These are phyloP conservation scores for Didymella exigua DNA, from an alignment of 2,329 filamentous ascomycete species.

Conservation along the genomic window DNA sequence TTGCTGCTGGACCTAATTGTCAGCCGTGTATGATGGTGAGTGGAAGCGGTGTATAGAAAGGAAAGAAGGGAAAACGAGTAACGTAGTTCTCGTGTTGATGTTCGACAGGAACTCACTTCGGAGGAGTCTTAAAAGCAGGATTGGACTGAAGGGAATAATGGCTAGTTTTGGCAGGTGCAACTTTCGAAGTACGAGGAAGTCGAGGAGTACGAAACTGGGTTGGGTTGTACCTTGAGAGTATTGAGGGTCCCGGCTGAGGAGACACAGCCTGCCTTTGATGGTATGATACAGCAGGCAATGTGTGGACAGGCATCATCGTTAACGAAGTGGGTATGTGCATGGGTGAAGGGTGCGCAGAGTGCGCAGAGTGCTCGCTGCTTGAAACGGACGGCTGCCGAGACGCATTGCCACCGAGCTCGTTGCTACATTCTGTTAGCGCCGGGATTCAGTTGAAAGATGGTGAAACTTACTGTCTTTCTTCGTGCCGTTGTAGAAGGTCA, in stretches of 20 bases:
- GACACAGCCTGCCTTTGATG: conserved; percentile 29
- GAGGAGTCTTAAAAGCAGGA: conserved; percentile 33
- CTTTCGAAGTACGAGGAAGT: conserved; percentile 39
- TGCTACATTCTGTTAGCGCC: conserved; percentile 31
- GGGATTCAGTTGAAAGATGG: not conserved
- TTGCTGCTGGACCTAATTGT: conserved; percentile 18
- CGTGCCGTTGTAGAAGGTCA: conserved; percentile 54
- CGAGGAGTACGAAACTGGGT: conserved; percentile 48
- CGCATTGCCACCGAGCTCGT: conserved; percentile 33
- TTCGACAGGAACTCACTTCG: conserved; percentile 47
- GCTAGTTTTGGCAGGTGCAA: conserved; percentile 28
- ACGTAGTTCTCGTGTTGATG: not conserved
- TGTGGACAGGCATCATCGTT: conserved; percentile 20
- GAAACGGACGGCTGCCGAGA: conserved; percentile 31
- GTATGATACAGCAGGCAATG: conserved; percentile 24
- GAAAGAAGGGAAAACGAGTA: not conserved
- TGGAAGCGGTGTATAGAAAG: conserved; percentile 10
- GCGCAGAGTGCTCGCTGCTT: conserved; percentile 35
- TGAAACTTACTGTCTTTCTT: conserved; percentile 52
- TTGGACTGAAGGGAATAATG: conserved; percentile 40
- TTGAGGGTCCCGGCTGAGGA: conserved; percentile 31
- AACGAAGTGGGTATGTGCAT: conserved; percentile 23
- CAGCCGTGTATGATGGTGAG: not conserved
- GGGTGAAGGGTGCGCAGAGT: conserved; percentile 28
- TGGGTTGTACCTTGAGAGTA: conserved; percentile 46